phyloP scores from a whole-genome alignment of 2,329 filamentous ascomycete species.

The Ophiobolus disseminans region DNA sequence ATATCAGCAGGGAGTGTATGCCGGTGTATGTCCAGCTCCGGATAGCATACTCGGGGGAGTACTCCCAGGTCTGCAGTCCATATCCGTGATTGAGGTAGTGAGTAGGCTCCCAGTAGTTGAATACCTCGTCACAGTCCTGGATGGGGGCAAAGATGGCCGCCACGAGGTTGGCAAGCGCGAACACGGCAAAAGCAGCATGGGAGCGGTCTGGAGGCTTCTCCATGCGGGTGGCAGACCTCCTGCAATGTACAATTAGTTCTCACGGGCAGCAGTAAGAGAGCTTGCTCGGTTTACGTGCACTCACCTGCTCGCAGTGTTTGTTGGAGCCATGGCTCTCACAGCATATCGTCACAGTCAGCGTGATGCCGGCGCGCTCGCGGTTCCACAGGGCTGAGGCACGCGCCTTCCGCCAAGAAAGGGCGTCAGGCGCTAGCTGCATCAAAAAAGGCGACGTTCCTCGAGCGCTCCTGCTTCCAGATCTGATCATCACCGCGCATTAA shows the following conservation, averaged over 20 bases:
- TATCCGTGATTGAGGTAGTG: constrained; percentile 94
- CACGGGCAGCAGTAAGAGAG: background rate
- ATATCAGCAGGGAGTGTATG: constrained; percentile 77
- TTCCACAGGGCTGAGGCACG: constrained; percentile 28
- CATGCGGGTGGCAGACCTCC: constrained; percentile 5
- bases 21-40: constrained; percentile 91
- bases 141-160: constrained; percentile 88
- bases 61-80: constrained; percentile 97
- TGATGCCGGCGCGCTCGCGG: constrained; percentile 8
- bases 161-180: constrained; percentile 74
- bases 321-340: constrained; percentile 5
- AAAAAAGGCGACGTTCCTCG: constrained; percentile 37
- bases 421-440: constrained; percentile 25
- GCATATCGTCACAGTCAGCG: background rate
- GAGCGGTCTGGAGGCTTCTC: constrained; percentile 62
- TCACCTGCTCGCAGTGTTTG: constrained; percentile 4
- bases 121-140: constrained; percentile 97
- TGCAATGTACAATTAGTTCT: constrained; percentile 1
- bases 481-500: constrained; percentile 33
- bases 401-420: constrained; percentile 23
- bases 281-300: background rate
- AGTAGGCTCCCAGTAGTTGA: constrained; percentile 98
- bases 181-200: constrained; percentile 81
- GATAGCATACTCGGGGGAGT: constrained; percentile 92
- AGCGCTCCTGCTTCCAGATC: constrained; percentile 10